Percentiles rank a stretch among this genome's conserved stretches.
Evolutionary conservation across 1,284 basidiomycete species (phyloP).

Genomic region (Lignosus rhinocerotis): DNA sequence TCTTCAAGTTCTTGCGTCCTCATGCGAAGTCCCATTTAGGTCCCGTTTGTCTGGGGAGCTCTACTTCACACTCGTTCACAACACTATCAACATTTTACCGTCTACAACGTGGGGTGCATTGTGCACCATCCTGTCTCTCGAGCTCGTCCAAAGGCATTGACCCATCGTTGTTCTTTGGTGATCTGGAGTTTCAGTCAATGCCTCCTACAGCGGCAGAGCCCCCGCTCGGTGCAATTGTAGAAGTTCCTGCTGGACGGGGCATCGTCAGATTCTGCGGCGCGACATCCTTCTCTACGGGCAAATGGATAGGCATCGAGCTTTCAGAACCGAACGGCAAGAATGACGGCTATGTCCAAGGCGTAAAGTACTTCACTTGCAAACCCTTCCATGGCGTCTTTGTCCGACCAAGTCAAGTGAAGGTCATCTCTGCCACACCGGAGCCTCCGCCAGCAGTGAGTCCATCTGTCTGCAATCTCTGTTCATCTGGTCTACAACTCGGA

Average conservation of each 20-base stretch:
- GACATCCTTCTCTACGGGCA: slow-evolving; percentile 85
- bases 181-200: slow-evolving; percentile 16
- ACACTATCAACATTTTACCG: background rate
- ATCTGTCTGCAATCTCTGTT: background rate
- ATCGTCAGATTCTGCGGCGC: slow-evolving; percentile 85
- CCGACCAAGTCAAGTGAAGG: slow-evolving; percentile 82
- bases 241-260: slow-evolving; percentile 79
- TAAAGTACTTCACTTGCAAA: slow-evolving; percentile 84
- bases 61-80: background rate
- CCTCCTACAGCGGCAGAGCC: slow-evolving; percentile 29
- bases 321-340: slow-evolving; percentile 89
- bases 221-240: slow-evolving; percentile 65
- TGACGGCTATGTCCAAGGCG: slow-evolving; percentile 86
- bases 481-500: background rate
- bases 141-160: background rate
- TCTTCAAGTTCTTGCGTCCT: background rate
- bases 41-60: background rate
- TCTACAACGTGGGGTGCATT: background rate
- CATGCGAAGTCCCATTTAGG: background rate
- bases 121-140: background rate
- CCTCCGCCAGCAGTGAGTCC: slow-evolving; percentile 26
- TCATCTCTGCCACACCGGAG: slow-evolving; percentile 50
- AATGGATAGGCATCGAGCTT: slow-evolving; percentile 95
- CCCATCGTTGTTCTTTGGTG: background rate
- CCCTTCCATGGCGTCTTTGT: slow-evolving; percentile 88